A percentile compares a stretch with the other conserved stretches of the same genome.
phyloP scores from a whole-genome alignment of 306 rosid species.

The Medicago ruthenica region DNA sequence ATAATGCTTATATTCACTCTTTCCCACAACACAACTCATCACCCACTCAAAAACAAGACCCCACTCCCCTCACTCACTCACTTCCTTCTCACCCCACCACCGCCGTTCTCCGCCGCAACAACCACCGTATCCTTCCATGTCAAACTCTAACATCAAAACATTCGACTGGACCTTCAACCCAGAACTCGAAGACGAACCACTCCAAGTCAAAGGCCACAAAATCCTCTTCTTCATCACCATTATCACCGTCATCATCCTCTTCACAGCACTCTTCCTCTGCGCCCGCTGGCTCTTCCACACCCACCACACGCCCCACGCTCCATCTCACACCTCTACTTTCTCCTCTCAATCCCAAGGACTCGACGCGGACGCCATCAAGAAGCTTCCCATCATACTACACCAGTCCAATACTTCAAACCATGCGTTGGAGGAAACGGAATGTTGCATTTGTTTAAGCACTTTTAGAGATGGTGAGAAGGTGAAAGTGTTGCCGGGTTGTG shows the following conservation, averaged over 20 bases:
- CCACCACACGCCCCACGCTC: conserved; percentile 4
- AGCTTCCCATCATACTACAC: conserved; percentile 60
- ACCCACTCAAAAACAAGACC: conserved; percentile 11
- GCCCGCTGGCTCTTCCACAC: conserved; percentile 72
- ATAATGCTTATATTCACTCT: neutral
- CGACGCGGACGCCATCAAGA: conserved; percentile 51
- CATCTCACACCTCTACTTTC: neutral
- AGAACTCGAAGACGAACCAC: conserved; percentile 52
- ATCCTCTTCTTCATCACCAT: conserved; percentile 63
- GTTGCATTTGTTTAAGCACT: conserved; percentile 76
- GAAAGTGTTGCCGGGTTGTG: conserved; percentile 72
- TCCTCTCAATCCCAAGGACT: conserved; percentile 52
- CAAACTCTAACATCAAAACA: conserved; percentile 40
- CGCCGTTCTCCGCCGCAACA: neutral
- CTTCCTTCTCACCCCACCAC: neutral
- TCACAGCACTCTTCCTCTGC: conserved; percentile 61
- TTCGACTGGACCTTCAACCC: conserved; percentile 63
- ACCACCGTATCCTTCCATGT: conserved; percentile 17
- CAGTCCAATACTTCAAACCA: conserved; percentile 31
- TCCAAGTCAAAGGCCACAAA: conserved; percentile 63
- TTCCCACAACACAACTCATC: neutral
- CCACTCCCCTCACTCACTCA: neutral
- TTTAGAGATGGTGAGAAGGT: conserved; percentile 75
- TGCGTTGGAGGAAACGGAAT: conserved; percentile 55
- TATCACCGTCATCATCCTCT: conserved; percentile 56